Percentiles rank a stretch among this genome's conserved stretches.
These are phyloP conservation scores for Fusarium cicatricum DNA, from an alignment of 2,329 filamentous ascomycete genomes.

Conservation along the genomic window DNA sequence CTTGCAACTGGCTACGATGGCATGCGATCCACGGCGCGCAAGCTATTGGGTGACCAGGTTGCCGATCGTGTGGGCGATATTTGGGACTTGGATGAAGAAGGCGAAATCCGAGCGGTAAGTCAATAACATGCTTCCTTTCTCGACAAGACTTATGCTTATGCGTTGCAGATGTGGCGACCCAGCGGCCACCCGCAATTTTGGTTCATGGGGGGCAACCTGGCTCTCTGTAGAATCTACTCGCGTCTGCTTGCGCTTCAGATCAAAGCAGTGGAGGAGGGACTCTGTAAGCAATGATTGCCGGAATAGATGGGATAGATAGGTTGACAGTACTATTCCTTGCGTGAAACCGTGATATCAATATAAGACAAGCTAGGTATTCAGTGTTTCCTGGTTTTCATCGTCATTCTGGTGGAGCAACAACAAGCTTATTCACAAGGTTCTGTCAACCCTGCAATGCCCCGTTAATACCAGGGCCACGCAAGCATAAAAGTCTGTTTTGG, in stretches of 20 bases:
- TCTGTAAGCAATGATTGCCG: neutral
- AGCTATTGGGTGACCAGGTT: conserved; percentile 49
- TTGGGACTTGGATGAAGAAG: conserved; percentile 21
- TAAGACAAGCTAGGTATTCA: no score
- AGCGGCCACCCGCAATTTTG: conserved; percentile 24
- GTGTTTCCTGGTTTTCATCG: no score
- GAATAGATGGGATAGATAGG: neutral
- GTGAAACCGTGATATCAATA: no score
- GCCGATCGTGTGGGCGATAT: conserved; percentile 32
- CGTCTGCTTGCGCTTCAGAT: conserved; percentile 18
- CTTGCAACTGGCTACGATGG: conserved; percentile 54
- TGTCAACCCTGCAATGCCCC: no score
- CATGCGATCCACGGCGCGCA: conserved; percentile 47
- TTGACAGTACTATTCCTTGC: no score
- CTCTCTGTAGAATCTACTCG: conserved; percentile 17
- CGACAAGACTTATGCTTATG: neutral
- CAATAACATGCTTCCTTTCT: neutral
- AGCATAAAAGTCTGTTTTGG: no score
- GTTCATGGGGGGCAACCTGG: conserved; percentile 20
- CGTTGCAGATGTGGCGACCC: conserved; percentile 13
- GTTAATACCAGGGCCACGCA: no score
- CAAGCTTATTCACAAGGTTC: no score
- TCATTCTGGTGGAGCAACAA: no score
- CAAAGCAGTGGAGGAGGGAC: conserved; percentile 12
- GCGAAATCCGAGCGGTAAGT: conserved; percentile 19